Conservation (phyloP, 805 yeast genomes). For the Candida patagonica region DNA sequence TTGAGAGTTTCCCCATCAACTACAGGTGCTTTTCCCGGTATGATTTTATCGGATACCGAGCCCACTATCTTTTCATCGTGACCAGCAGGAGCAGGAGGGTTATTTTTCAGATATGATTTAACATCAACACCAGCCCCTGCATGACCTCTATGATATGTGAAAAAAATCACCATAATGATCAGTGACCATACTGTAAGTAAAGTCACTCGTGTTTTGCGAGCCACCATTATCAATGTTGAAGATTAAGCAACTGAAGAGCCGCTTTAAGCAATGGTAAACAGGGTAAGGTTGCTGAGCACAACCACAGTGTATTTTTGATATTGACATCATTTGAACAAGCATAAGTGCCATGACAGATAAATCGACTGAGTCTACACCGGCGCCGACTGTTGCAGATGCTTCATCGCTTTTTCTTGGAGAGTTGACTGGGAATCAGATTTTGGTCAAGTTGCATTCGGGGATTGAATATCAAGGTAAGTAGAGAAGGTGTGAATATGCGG, state of each 20-base stretch:
- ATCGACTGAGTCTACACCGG: constrained; percentile 3
- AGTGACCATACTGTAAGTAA: constrained; percentile 35
- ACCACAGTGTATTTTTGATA: too few species aligned
- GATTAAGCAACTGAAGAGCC: too few species aligned
- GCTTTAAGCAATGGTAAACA: too few species aligned
- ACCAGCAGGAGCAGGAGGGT: constrained; percentile 7
- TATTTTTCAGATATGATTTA: background rate
- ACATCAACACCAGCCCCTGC: background rate
- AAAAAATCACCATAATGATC: constrained; percentile 24
- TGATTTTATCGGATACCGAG: constrained; percentile 7
- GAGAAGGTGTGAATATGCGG: background rate
- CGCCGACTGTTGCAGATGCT: constrained; percentile 21
- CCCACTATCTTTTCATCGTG: constrained; percentile 12
- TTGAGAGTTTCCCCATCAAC: background rate
- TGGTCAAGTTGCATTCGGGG: constrained; percentile 80
- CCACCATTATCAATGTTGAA: too few species aligned
- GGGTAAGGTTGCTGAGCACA: too few species aligned
- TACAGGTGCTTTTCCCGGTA: constrained; percentile 3
- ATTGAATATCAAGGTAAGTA: constrained; percentile 63
- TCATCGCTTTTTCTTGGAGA: constrained; percentile 75
- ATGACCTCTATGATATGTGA: constrained; percentile 30
- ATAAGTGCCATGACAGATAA: constrained; percentile 3
- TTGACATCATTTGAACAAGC: background rate
- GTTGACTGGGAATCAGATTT: constrained; percentile 69
- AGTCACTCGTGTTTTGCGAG: constrained; percentile 34